Evolutionary conservation across 352 stramenopile species (phyloP).

Genomic region (Pythium biforme): DNA sequence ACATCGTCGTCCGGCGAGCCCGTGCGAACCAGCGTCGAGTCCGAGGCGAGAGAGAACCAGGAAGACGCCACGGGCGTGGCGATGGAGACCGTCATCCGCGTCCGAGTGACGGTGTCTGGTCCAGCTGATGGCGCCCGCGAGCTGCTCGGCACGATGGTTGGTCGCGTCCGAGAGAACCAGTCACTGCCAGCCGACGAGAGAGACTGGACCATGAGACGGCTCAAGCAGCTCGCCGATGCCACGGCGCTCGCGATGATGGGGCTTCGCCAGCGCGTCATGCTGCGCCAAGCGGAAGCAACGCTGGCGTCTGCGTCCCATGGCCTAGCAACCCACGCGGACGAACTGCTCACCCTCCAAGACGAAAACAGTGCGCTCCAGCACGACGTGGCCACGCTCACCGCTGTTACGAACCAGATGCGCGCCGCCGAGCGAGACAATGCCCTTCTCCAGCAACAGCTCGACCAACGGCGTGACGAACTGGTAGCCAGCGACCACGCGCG

Average conservation of each 20-base stretch:
- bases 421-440: neutral
- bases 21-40: neutral
- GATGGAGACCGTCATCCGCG: constrained; percentile 20
- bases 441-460: neutral
- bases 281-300: neutral
- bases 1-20: neutral
- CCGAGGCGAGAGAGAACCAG: no score
- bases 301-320: neutral
- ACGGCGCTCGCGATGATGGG: neutral
- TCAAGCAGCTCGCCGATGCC: constrained; percentile 14
- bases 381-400: neutral
- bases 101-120: neutral
- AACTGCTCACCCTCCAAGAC: neutral
- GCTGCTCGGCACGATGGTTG: constrained; percentile 16
- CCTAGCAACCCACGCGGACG: constrained; percentile 2
- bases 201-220: constrained; percentile 3
- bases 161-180: constrained; percentile 4
- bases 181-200: neutral
- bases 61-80: neutral
- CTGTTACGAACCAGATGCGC: neutral
- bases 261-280: neutral
- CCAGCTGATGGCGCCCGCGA: neutral
- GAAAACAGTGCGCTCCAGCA: neutral
- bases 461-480: neutral
- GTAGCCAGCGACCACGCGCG: neutral